Base-by-base conservation (phyloP, 2,329 filamentous ascomycete genomes). In the Neoascochyta sp. region DNA sequence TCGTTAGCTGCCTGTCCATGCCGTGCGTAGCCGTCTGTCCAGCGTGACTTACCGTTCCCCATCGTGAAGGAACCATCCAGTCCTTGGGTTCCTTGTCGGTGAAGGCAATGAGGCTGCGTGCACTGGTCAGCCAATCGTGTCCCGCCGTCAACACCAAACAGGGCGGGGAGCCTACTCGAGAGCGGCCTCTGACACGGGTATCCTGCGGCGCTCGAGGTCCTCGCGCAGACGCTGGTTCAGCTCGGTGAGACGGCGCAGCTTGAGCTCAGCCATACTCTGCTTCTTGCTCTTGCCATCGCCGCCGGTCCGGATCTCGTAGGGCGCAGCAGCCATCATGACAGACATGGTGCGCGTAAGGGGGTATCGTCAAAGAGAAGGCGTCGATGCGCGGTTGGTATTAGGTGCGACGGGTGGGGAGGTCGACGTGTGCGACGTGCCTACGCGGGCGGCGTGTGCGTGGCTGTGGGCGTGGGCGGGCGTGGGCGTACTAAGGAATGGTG, bases 241-340 rank as follows among this genome's bases (percentile, higher is more conserved):
- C 72, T 98, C 92, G 41, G 89, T 96, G 67, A 98, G 75, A 47
- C 92, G 84, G 58, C 92, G 83, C 57, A 96, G 80, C 76, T 98
- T 98, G 47, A 98, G 78, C 66, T 98, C 92, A 52, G 90, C 90
- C 86, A 98, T 96, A 64, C 87, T 95, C 72, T 96, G 92, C 75
- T 95, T 95, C 74, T 93, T 96, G 73, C 89, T 94, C 76, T 77
- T 80, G 50, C 74, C 71, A 60, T 80, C 77, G 50, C 77, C 76
- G 47, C 76, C 78, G 39, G 74, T 74, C 63, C 78, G 76, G 52
- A 80, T 71, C 62, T 81, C 78, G 66, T 82, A 83, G 36, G 77
- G 71, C 43, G 75, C 63, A 39, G 74, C 62, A 53, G 76, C 72
- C 74, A 79, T 80, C 47, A 52, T 68, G 46, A 38, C 58, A 43